Evolutionary conservation across 1,284 basidiomycete genomes (phyloP).

Genomic region (Rhodotorula sp.): DNA sequence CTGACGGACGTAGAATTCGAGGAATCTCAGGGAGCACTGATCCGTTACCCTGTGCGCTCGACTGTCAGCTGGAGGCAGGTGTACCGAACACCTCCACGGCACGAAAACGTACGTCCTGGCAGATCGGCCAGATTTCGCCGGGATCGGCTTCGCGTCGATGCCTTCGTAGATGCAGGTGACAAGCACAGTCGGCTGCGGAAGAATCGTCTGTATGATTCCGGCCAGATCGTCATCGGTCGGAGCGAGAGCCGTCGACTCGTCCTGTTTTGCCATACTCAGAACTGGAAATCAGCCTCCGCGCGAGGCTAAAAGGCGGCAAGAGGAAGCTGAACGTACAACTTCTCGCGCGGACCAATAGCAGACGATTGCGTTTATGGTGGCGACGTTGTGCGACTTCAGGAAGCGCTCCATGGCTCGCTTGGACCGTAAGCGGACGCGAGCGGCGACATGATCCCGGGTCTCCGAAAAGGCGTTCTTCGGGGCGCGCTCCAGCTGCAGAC

Average conservation of each 20-base stretch:
- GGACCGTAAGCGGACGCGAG: constrained; percentile 64
- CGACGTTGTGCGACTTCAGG: constrained; percentile 73
- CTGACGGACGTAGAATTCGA: constrained; percentile 80
- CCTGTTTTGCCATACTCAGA: too few relatives aligned
- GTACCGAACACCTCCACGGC: too few relatives aligned
- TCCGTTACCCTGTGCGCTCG: constrained; percentile 2
- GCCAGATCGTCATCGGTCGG: too few relatives aligned
- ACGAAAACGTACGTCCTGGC: constrained; percentile 1
- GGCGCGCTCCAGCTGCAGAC: constrained; percentile 57
- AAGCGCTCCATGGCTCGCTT: constrained; percentile 79
- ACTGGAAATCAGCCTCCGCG: too few relatives aligned
- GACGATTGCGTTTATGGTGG: constrained; percentile 77
- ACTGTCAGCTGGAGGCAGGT: neutral
- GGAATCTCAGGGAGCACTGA: constrained; percentile 66
- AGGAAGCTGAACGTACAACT: neutral
- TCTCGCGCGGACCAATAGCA: constrained; percentile 64
- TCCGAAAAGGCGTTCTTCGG: constrained; percentile 61
- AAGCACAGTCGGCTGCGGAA: constrained; percentile 54
- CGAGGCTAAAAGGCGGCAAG: too few relatives aligned
- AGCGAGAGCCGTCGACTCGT: too few relatives aligned
- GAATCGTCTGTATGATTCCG: too few relatives aligned
- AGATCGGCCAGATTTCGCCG: constrained; percentile 27
- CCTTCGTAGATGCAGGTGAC: constrained; percentile 87
- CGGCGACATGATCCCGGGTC: constrained; percentile 58
- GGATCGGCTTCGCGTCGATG: constrained; percentile 41